These are phyloP conservation scores for Cokeromyces recurvatus DNA, from an alignment of 371 early-diverging fungal genomes.

Conservation along the genomic window DNA sequence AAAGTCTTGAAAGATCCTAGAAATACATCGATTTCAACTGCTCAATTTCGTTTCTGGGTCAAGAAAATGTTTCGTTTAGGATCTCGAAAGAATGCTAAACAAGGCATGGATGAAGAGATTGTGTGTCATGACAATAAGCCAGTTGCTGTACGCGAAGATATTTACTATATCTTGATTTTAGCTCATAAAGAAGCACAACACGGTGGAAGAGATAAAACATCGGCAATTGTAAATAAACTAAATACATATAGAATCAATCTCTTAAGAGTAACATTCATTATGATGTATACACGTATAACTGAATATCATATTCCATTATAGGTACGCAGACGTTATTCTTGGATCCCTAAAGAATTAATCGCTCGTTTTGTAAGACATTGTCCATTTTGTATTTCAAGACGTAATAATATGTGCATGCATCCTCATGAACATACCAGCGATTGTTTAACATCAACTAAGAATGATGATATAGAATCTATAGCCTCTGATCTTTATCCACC, in stretches of 20 bases:
- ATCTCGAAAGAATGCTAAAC: not conserved
- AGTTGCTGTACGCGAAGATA: constrained; percentile 56
- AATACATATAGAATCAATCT: not conserved
- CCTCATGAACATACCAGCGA: too few species aligned
- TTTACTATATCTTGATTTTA: constrained; percentile 48
- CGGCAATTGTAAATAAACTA: constrained; percentile 46
- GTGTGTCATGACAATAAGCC: constrained; percentile 58
- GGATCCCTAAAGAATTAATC: constrained; percentile 60
- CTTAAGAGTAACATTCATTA: too few species aligned
- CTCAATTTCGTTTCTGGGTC: constrained; percentile 64
- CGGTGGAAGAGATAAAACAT: constrained; percentile 62
- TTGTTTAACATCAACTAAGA: too few species aligned
- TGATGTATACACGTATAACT: too few species aligned
- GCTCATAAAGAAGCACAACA: constrained; percentile 60
- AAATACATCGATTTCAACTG: constrained; percentile 60
- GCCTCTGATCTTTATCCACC: too few species aligned
- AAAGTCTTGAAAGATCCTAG: constrained; percentile 56
- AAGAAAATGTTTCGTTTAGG: constrained; percentile 60
- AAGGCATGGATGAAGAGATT: constrained; percentile 20
- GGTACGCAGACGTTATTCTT: constrained; percentile 52
- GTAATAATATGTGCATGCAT: constrained; percentile 37
- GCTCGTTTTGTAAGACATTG: constrained; percentile 57
- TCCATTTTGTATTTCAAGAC: constrained; percentile 47
- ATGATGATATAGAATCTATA: too few species aligned
- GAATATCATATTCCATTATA: constrained; percentile 12